These are phyloP conservation scores for Fusarium sp. DNA, from an alignment of 2,329 filamentous ascomycete species.

Conservation along the genomic window DNA sequence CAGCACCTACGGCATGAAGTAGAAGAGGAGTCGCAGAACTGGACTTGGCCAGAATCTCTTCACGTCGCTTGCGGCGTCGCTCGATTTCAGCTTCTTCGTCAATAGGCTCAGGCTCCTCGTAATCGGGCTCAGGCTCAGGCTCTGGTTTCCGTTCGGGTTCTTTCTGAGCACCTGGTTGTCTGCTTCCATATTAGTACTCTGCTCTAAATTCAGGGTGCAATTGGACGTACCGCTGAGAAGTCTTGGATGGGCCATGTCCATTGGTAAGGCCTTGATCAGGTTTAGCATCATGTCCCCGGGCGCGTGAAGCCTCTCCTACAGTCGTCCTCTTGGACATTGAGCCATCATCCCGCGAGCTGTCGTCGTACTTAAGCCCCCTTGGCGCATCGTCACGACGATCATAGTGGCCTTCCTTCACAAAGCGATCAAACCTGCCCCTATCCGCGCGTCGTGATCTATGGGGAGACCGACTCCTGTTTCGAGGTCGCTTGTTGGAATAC, in stretches of 20 bases:
- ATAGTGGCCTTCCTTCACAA: slow-evolving; percentile 51
- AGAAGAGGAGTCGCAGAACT: slow-evolving; percentile 80
- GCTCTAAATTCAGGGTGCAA: not conserved
- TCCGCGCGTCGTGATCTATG: slow-evolving; percentile 58
- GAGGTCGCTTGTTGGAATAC: slow-evolving; percentile 67
- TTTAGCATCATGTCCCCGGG: slow-evolving; percentile 77
- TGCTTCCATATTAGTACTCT: slow-evolving; percentile 33
- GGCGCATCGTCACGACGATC: slow-evolving; percentile 44
- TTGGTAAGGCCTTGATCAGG: slow-evolving; percentile 66
- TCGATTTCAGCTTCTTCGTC: slow-evolving; percentile 89
- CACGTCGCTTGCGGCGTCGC: slow-evolving; percentile 85
- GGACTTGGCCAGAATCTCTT: slow-evolving; percentile 88
- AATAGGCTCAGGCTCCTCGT: slow-evolving; percentile 71
- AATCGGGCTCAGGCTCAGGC: slow-evolving; percentile 51
- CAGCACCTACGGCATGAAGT: slow-evolving; percentile 79
- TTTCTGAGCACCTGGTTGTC: slow-evolving; percentile 35
- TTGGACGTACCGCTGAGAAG: slow-evolving; percentile 38
- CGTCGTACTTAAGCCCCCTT: slow-evolving; percentile 58
- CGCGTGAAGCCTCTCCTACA: slow-evolving; percentile 71
- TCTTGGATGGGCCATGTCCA: slow-evolving; percentile 38
- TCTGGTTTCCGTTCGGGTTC: slow-evolving; percentile 50
- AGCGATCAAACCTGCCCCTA: slow-evolving; percentile 54
- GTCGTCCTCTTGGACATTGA: slow-evolving; percentile 76
- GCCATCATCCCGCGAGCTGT: slow-evolving; percentile 62
- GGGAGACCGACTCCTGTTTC: slow-evolving; percentile 70